These are phyloP conservation scores for Lentinus brumalis DNA, from an alignment of 768 basidiomycete species.

Conservation along the genomic window DNA sequence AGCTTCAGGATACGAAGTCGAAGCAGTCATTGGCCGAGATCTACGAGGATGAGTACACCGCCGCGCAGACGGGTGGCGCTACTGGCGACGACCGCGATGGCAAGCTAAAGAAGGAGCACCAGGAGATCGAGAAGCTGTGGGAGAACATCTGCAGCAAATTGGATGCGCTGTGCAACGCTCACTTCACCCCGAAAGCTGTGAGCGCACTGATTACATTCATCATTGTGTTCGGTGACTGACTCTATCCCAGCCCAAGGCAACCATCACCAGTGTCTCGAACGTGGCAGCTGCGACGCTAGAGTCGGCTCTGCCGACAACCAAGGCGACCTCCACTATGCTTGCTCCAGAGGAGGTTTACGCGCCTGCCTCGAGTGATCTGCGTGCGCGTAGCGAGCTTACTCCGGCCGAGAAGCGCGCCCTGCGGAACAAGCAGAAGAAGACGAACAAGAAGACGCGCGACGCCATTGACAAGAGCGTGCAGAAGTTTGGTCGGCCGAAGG, in stretches of 20 bases:
- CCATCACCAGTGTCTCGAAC: slow-evolving; percentile 83
- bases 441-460: slow-evolving; percentile 67
- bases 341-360: slow-evolving; percentile 93
- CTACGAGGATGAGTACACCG: slow-evolving; percentile 90
- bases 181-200: slow-evolving; percentile 94
- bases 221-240: slow-evolving; percentile 4
- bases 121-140: slow-evolving; percentile 83
- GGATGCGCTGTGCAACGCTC: slow-evolving; percentile 92
- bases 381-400: slow-evolving; percentile 78
- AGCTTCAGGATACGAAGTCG: slow-evolving; percentile 87
- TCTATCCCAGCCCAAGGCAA: slow-evolving; percentile 74
- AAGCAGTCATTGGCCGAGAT: slow-evolving; percentile 91
- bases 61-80: slow-evolving; percentile 57
- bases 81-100: slow-evolving; percentile 80
- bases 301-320: slow-evolving; percentile 85
- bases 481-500: slow-evolving; percentile 58
- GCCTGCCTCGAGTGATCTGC: slow-evolving; percentile 53
- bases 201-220: slow-evolving; percentile 4
- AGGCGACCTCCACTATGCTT: slow-evolving; percentile 75
- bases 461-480: slow-evolving; percentile 64
- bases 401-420: slow-evolving; percentile 78
- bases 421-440: slow-evolving; percentile 69
- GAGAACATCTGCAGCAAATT: slow-evolving; percentile 84
- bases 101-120: slow-evolving; percentile 85
- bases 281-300: slow-evolving; percentile 81